phyloP scores from a whole-genome alignment of 1,139 yeast species.

The Magnusiomyces ingens region DNA sequence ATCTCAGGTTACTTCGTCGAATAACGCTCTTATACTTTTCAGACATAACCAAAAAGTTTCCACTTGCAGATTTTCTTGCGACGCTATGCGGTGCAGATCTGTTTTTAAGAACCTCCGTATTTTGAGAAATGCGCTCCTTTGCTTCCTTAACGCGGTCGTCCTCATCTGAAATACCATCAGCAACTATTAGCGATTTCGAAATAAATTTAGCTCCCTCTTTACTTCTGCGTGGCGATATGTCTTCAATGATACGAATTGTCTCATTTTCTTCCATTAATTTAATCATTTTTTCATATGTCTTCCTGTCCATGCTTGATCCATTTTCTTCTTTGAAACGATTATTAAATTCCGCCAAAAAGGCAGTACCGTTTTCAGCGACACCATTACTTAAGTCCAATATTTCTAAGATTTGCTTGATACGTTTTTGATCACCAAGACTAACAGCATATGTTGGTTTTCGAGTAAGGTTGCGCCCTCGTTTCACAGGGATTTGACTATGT shows the following conservation, averaged over 20 bases:
- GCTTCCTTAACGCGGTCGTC: constrained; percentile 10
- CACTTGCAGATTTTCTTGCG: background rate
- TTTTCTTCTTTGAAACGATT: constrained; percentile 19
- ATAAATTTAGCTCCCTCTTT: constrained; percentile 16
- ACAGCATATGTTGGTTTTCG: background rate
- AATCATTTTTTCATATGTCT: constrained; percentile 29
- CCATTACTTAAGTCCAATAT: constrained; percentile 31
- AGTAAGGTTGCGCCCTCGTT: background rate
- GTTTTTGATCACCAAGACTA: constrained; percentile 28
- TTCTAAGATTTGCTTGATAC: constrained; percentile 29
- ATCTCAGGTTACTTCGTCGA: background rate
- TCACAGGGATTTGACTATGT: no score
- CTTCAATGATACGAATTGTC: constrained; percentile 21
- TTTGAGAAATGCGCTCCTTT: background rate
- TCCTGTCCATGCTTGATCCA: constrained; percentile 30
- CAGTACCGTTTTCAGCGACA: constrained; percentile 28
- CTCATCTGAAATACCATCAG: constrained; percentile 20
- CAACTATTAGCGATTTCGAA: constrained; percentile 20
- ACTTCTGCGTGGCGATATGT: constrained; percentile 18
- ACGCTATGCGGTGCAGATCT: background rate
- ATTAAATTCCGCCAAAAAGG: constrained; percentile 23
- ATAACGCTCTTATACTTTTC: constrained; percentile 1
- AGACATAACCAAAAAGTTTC: background rate
- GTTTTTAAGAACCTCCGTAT: background rate
- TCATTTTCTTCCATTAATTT: constrained; percentile 23